A percentile compares a stretch with the other conserved stretches of the same genome.
Evolutionary conservation across 2,329 filamentous ascomycete species (phyloP).

Genomic region (Pestalotiopsis sp.): DNA sequence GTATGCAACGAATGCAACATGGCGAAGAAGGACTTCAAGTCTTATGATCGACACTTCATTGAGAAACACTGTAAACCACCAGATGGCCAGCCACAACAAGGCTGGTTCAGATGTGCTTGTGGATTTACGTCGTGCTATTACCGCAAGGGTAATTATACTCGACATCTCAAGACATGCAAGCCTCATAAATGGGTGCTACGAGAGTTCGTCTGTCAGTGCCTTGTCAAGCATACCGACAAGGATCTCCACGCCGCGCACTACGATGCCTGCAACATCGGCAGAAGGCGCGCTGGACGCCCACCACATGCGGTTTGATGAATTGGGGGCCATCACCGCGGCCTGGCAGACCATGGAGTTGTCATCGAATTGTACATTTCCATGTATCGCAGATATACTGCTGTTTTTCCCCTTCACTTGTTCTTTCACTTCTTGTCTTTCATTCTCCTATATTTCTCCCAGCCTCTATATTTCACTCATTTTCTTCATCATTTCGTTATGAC

Average conservation of each 20-base stretch:
- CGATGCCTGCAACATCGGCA: not conserved
- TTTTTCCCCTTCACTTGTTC: not conserved
- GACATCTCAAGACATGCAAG: not conserved
- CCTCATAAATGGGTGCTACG: not conserved
- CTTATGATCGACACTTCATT: not conserved
- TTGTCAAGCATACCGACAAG: not conserved
- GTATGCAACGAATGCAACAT: not conserved
- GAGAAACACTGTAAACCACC: not conserved
- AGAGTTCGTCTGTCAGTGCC: not conserved
- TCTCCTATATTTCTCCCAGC: not conserved
- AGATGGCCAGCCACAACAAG: not conserved
- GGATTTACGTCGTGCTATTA: not conserved
- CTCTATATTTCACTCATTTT: not conserved
- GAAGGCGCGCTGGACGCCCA: not conserved
- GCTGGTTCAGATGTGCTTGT: slow-evolving; percentile 3
- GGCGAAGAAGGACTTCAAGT: not conserved
- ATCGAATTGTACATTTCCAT: too few relatives aligned
- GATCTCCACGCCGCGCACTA: not conserved
- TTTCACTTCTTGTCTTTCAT: not conserved
- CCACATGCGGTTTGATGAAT: not conserved
- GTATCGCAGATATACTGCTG: too few relatives aligned
- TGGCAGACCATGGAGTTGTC: not conserved
- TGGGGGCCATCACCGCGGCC: too few relatives aligned
- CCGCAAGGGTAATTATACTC: not conserved
- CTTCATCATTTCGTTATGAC: not conserved